Evolutionary conservation across 306 rosid species (phyloP).

Genomic region (Albizia julibrissin): DNA sequence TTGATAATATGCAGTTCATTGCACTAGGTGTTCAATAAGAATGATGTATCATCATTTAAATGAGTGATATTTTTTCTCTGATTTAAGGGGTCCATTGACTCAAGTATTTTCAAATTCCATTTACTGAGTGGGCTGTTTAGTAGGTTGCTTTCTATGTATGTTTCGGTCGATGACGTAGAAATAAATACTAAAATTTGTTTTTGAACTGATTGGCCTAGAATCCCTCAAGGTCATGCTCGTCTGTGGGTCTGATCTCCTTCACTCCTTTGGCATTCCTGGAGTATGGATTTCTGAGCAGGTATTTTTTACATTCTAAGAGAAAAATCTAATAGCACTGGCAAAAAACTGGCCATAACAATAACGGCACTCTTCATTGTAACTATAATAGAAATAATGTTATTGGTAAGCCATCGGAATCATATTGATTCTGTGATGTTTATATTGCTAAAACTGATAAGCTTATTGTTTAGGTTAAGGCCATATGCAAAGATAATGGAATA

Average conservation of each 20-base stretch:
- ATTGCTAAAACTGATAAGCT: neutral
- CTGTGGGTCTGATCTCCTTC: conserved; percentile 93
- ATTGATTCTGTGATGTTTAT: neutral
- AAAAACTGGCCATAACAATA: neutral
- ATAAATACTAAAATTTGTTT: conserved; percentile 10
- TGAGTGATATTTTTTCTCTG: neutral
- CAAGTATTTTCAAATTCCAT: conserved; percentile 15
- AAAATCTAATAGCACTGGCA: neutral
- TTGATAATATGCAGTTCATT: neutral
- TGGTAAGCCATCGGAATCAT: neutral
- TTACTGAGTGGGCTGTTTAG: conserved; percentile 4
- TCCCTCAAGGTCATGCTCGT: conserved; percentile 80
- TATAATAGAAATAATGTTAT: neutral
- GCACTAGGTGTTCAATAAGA: neutral
- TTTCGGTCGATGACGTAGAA: conserved; percentile 15
- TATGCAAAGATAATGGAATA: conserved; percentile 59
- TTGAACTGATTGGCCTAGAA: conserved; percentile 52
- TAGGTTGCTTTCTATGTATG: neutral
- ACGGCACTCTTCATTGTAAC: neutral
- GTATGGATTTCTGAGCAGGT: conserved; percentile 81
- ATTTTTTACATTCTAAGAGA: conserved; percentile 9
- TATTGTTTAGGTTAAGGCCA: conserved; percentile 42
- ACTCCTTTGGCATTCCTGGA: conserved; percentile 78
- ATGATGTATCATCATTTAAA: neutral
- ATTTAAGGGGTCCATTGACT: neutral